Percentiles rank a stretch among this genome's conserved stretches.
Evolutionary conservation across 352 stramenopile genomes (phyloP).

Genomic region (Phytophthora cactorum): DNA sequence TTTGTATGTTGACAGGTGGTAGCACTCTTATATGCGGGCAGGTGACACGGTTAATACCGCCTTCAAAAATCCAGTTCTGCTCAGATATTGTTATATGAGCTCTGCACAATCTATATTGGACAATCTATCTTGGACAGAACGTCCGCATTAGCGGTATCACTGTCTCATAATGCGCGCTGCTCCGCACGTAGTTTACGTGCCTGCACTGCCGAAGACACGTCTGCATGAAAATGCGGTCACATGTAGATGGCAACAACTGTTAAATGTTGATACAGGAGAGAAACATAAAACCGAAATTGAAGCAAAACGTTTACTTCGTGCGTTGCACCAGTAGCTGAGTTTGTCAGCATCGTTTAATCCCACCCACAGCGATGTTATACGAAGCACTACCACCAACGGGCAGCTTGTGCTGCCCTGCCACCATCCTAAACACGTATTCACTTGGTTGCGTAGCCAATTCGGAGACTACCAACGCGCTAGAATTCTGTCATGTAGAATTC

Average conservation of each 20-base stretch:
- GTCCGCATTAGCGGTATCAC: not conserved
- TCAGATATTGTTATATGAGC: not conserved
- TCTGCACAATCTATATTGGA: not conserved
- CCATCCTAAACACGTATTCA: conserved; percentile 1
- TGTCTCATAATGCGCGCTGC: not conserved
- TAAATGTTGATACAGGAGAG: not conserved
- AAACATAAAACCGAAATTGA: conserved; percentile 7
- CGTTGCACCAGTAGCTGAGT: not conserved
- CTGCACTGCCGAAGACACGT: conserved; percentile 9
- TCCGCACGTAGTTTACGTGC: conserved; percentile 2
- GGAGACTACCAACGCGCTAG: conserved; percentile 2
- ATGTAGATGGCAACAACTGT: not conserved
- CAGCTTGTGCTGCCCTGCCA: not conserved
- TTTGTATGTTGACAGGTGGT: not conserved
- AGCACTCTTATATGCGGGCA: not conserved
- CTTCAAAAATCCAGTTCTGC: not conserved
- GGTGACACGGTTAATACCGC: not conserved
- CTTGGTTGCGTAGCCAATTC: conserved; percentile 6
- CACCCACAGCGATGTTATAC: conserved; percentile 5
- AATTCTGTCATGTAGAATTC: conserved; percentile 5
- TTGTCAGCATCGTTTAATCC: not conserved
- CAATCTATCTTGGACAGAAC: not conserved
- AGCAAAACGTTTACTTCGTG: conserved; percentile 7
- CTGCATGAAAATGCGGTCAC: conserved; percentile 8
- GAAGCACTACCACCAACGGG: not conserved